These are phyloP conservation scores for Cryoendolithus antarcticus DNA, from an alignment of 2,329 filamentous ascomycete genomes.

Conservation along the genomic window DNA sequence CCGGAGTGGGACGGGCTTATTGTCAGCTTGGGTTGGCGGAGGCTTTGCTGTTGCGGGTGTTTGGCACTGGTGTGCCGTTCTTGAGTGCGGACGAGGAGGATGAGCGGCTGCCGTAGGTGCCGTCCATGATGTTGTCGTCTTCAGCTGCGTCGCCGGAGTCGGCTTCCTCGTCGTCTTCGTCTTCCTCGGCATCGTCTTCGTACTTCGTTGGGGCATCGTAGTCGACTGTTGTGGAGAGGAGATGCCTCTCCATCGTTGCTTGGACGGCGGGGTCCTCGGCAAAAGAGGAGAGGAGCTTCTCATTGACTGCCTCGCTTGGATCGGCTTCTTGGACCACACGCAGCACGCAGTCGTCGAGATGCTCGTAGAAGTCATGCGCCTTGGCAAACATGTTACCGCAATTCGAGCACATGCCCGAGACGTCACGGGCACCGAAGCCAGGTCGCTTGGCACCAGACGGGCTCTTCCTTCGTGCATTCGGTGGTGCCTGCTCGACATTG, in stretches of 20 bases:
- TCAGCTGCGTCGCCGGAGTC: constrained; percentile 29
- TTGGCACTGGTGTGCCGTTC: too few relatives aligned
- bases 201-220: constrained; percentile 29
- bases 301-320: constrained; percentile 45
- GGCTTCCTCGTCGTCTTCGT: constrained; percentile 46
- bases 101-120: constrained; percentile 40
- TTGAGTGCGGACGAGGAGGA: constrained; percentile 37
- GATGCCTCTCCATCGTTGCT: constrained; percentile 46
- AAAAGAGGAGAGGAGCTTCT: constrained; percentile 44
- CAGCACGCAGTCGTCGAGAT: constrained; percentile 62
- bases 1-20: constrained; percentile 24
- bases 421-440: constrained; percentile 59
- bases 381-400: constrained; percentile 74
- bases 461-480: constrained; percentile 74
- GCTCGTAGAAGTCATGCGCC: constrained; percentile 94
- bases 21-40: constrained; percentile 36
- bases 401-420: constrained; percentile 81
- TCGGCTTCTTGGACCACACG: constrained; percentile 50
- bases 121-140: constrained; percentile 29
- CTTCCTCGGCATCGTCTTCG: constrained; percentile 44
- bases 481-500: constrained; percentile 82
- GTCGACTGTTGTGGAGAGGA: constrained; percentile 38
- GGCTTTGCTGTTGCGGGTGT: constrained; percentile 37
- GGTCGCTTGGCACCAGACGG: constrained; percentile 42
- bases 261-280: constrained; percentile 46